phyloP scores from a whole-genome alignment of 441 rosid species.

The Adansonia gregorii region DNA sequence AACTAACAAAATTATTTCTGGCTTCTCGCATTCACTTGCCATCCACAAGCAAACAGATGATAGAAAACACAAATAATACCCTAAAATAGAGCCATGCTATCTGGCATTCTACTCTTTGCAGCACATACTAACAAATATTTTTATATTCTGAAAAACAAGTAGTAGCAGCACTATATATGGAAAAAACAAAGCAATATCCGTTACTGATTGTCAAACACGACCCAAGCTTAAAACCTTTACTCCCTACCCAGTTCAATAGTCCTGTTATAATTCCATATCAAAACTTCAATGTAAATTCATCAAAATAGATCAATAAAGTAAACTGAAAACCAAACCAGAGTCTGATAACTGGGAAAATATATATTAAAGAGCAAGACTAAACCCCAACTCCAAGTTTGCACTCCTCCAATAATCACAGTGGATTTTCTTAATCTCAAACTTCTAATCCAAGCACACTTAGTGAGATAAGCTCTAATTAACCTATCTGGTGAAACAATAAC shows the following conservation, averaged over 20 bases:
- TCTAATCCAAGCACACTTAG: not conserved
- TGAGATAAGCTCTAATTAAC: not conserved
- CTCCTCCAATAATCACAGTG: not conserved
- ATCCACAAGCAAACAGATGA: not conserved
- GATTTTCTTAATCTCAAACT: not conserved
- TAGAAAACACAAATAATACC: not conserved
- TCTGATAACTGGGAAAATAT: not conserved
- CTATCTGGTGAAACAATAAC: conserved; percentile 11
- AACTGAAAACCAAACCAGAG: not conserved
- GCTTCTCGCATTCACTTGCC: not conserved
- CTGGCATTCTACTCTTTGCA: not conserved
- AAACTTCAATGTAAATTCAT: not conserved
- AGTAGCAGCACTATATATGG: not conserved
- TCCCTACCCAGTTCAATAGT: not conserved
- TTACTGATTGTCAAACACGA: not conserved
- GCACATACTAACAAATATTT: not conserved
- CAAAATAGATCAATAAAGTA: not conserved
- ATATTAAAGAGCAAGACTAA: not conserved
- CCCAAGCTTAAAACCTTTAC: not conserved
- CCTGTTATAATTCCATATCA: not conserved
- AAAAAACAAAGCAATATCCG: not conserved
- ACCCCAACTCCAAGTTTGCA: not conserved
- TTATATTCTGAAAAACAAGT: not conserved
- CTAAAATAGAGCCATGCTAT: not conserved
- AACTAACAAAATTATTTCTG: conserved; percentile 5